A percentile compares a stretch with the other conserved stretches of the same genome.
phyloP scores from a whole-genome alignment of 495 filamentous ascomycete genomes.

The Daldinia caldariorum region DNA sequence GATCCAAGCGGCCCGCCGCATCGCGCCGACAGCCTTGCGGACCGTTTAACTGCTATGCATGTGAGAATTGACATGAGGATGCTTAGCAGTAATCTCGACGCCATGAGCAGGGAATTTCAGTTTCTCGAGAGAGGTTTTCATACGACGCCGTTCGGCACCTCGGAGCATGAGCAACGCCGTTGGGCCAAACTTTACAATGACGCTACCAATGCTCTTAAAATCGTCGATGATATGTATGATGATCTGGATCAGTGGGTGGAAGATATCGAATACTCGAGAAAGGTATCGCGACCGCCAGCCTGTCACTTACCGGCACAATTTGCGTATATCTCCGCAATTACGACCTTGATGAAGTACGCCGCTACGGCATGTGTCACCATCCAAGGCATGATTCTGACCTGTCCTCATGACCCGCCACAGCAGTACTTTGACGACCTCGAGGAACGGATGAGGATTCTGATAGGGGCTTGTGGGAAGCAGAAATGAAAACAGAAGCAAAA shows the following conservation, averaged over 20 bases:
- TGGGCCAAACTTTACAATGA: not conserved
- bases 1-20: not conserved
- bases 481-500: not conserved
- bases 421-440: conserved; percentile 6
- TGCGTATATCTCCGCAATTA: conserved; percentile 7
- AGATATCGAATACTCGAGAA: not conserved
- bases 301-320: not conserved
- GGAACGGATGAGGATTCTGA: conserved; percentile 4
- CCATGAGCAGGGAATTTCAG: conserved; percentile 7
- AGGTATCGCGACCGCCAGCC: not conserved
- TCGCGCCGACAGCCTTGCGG: not conserved
- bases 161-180: not conserved
- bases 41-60: conserved; percentile 23
- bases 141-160: not conserved
- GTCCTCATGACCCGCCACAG: not conserved
- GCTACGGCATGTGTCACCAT: conserved; percentile 6
- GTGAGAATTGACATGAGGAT: conserved; percentile 19
- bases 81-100: not conserved
- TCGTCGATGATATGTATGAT: not conserved
- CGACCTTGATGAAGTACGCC: conserved; percentile 25
- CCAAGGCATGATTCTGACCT: not conserved
- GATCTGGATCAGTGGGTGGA: not conserved
- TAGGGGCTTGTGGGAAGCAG: not conserved
- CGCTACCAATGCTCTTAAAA: not conserved
- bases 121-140: not conserved